Conservation (phyloP, 2,329 filamentous ascomycete genomes). For the Hypomyces rosellus region DNA sequence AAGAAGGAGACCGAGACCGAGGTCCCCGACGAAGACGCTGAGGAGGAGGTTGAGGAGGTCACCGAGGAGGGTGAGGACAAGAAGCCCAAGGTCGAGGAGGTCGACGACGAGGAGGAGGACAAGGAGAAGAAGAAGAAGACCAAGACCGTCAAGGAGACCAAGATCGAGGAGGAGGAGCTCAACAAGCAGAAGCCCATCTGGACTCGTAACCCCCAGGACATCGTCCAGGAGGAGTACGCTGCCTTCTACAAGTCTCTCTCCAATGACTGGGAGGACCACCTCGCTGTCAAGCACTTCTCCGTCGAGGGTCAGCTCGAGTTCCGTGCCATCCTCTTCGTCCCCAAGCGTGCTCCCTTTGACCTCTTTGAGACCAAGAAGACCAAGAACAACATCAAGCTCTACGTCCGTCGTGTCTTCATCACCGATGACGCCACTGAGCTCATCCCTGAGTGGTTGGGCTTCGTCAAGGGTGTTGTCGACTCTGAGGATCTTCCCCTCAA, state of each 20-base stretch:
- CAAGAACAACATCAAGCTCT: conserved; percentile 99
- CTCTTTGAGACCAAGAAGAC: conserved; percentile 99
- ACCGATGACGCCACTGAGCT: conserved; percentile 98
- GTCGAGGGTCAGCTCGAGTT: conserved; percentile 99
- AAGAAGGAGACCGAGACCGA: conserved; percentile 99
- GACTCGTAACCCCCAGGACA: conserved; percentile 96
- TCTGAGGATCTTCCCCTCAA: conserved; percentile 99
- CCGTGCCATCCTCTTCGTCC: conserved; percentile 98
- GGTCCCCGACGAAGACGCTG: conserved; percentile 91
- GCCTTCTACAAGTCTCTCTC: conserved; percentile 99
- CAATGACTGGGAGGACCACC: conserved; percentile 99
- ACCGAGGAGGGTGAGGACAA: conserved; percentile 75
- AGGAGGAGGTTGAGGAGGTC: conserved; percentile 61
- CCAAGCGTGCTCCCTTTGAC: conserved; percentile 98
- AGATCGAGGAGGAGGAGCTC: conserved; percentile 98
- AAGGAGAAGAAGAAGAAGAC: conserved; percentile 94
- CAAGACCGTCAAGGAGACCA: conserved; percentile 99
- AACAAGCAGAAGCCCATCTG: conserved; percentile 99
- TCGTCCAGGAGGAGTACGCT: conserved; percentile 92
- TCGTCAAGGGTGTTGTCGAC: conserved; percentile 99
- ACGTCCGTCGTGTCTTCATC: conserved; percentile 99
- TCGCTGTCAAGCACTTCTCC: conserved; percentile 99
- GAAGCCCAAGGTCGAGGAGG: conserved; percentile 94
- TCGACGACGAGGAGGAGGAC: conserved; percentile 77
- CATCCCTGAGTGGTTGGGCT: conserved; percentile 98